Percentiles rank a stretch among this genome's conserved stretches.
These are phyloP conservation scores for Botrytis fragariae DNA, from an alignment of 2,329 filamentous ascomycete species.

Conservation along the genomic window DNA sequence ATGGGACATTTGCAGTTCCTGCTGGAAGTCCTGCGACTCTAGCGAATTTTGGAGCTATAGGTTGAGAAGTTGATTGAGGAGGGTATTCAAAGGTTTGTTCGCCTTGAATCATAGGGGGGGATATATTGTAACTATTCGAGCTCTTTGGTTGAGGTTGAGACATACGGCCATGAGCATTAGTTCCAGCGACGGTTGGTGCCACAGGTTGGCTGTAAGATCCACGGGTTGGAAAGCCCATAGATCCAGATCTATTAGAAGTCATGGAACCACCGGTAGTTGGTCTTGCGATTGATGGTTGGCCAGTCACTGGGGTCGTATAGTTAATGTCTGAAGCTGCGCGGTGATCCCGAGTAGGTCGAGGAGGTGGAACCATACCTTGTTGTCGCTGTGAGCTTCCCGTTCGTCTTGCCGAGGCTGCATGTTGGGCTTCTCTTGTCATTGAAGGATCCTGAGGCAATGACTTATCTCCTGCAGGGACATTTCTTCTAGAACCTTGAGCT, in stretches of 20 bases:
- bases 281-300: conserved; percentile 46
- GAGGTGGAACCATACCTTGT: conserved; percentile 46
- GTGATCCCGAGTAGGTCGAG: conserved; percentile 49
- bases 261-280: conserved; percentile 83
- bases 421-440: conserved; percentile 48
- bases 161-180: conserved; percentile 85
- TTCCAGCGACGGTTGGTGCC: conserved; percentile 81
- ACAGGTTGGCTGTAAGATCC: conserved; percentile 85
- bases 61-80: conserved; percentile 54
- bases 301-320: conserved; percentile 49
- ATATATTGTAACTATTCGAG: conserved; percentile 69
- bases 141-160: conserved; percentile 68
- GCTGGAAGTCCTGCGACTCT: conserved; percentile 55
- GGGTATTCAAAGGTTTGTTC: conserved; percentile 52
- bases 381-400: conserved; percentile 35
- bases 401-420: conserved; percentile 44
- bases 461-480: conserved; percentile 51
- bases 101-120: conserved; percentile 57
- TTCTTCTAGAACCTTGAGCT: conserved; percentile 35
- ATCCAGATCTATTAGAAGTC: conserved; percentile 56
- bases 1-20: conserved; percentile 43
- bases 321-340: conserved; percentile 54
- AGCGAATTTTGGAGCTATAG: conserved; percentile 55
- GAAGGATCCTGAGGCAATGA: conserved; percentile 59
- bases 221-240: conserved; percentile 62